Base-by-base conservation (phyloP, 1,139 yeast species). In the Geotrichum aggregatum region DNA sequence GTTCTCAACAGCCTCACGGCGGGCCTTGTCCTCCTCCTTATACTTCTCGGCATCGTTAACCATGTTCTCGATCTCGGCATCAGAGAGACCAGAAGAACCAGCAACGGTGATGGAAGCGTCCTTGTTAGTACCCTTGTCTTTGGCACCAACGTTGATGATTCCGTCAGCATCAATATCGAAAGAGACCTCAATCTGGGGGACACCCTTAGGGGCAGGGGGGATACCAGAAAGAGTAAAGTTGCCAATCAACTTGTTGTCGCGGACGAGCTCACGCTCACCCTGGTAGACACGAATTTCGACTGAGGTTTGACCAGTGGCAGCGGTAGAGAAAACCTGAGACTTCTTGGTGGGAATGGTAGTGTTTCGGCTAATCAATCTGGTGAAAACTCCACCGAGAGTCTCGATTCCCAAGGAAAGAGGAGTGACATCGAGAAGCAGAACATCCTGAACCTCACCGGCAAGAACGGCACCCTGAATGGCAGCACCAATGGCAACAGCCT, bases 401-500 rank as follows among this genome's bases (percentile, higher is more conserved):
- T 92, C 98, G 71, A 92, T 92, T 82, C 98, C 98, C 63, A 92
- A 79, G 49, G 98, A 89, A 70, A 92, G 82, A 71, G 98, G 98
- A 56, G 98, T 91, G 59, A 92, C 98, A 76, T 92, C 98, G 68
- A 92, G 83, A 66, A 92, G 78, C 65, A 88, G 80, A 63, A 89
- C 95, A 69, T 89, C 98, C 72, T 91, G 92, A 65, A 94, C 96
- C 74, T 94, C 98, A 78, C 98, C 98, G 56, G 97, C 89, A 64
- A 92, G 80, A 61, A 92, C 96, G 71, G 97, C 98, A 78, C 98
- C 98, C 78, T 92, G 98, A 67, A 92, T 92, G 62, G 98, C 98
- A 63, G 98, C 98, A 80, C 99, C 99, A 78, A 92, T 88, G 69
- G 98, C 98, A 64, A 92, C 99, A 61, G 98, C 99, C 79, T 92